Evolutionary conservation across 2,329 filamentous ascomycete species (phyloP).

Genomic region (Fusarium floridanum): DNA sequence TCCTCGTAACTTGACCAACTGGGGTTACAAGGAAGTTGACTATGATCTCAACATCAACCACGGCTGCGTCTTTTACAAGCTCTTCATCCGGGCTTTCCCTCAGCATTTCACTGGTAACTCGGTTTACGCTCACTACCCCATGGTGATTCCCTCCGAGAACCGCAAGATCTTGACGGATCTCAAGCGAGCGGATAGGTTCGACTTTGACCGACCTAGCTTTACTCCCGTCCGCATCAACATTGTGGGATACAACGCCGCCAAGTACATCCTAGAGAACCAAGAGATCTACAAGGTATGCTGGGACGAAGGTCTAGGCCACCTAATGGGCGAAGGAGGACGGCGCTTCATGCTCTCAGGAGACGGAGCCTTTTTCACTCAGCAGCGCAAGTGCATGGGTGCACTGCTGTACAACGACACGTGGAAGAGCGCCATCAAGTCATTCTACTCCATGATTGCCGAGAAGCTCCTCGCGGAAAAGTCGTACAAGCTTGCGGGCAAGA

Average conservation of each 20-base stretch:
- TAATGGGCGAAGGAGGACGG: constrained; percentile 68
- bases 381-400: constrained; percentile 66
- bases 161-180: constrained; percentile 76
- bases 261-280: constrained; percentile 71
- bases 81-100: constrained; percentile 84
- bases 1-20: constrained; percentile 81
- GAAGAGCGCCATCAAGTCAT: constrained; percentile 71
- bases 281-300: constrained; percentile 74
- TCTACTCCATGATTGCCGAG: constrained; percentile 74
- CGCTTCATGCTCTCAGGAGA: constrained; percentile 71
- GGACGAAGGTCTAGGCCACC: constrained; percentile 71
- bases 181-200: constrained; percentile 76
- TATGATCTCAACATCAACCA: constrained; percentile 82
- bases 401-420: constrained; percentile 74
- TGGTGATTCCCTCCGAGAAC: constrained; percentile 78
- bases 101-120: constrained; percentile 83
- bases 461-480: constrained; percentile 74
- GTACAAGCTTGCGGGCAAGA: constrained; percentile 66
- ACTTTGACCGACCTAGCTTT: constrained; percentile 72
- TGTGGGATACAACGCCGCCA: constrained; percentile 71
- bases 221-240: constrained; percentile 67
- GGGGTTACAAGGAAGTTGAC: constrained; percentile 82
- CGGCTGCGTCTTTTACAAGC: constrained; percentile 87
- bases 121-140: constrained; percentile 85
- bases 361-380: constrained; percentile 59